A percentile compares a stretch with the other conserved stretches of the same genome.
These are phyloP conservation scores for Rosa multiflora DNA, from an alignment of 306 rosid species.

Conservation along the genomic window DNA sequence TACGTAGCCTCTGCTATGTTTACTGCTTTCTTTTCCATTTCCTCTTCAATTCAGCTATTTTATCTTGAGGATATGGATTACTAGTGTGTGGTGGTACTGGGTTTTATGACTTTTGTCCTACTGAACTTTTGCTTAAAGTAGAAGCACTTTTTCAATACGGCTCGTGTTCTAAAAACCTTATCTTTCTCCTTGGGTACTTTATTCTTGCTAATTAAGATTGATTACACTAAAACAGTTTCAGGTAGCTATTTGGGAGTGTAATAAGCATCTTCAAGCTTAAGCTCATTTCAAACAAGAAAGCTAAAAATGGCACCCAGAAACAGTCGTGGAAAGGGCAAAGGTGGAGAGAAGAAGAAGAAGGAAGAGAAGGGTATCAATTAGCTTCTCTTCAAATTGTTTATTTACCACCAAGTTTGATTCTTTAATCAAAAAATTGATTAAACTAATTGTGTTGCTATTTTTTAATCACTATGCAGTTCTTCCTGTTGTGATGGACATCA, in stretches of 20 bases:
- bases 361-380: conserved; percentile 65
- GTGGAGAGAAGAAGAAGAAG: conserved; percentile 87
- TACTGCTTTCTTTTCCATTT: background rate
- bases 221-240: background rate
- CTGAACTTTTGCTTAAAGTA: background rate
- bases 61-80: background rate
- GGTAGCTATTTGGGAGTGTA: background rate
- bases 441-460: background rate
- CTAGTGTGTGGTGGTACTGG: conserved; percentile 3
- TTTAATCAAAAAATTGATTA: background rate
- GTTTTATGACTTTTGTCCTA: background rate
- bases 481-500: conserved; percentile 80
- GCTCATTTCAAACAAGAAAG: conserved; percentile 16
- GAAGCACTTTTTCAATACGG: background rate
- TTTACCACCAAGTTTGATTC: background rate
- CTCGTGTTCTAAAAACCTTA: background rate
- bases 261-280: conserved; percentile 22
- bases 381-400: background rate
- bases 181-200: background rate
- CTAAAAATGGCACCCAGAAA: conserved; percentile 84
- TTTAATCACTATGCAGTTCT: conserved; percentile 61
- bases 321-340: conserved; percentile 82
- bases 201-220: background rate
- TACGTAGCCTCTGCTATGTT: background rate
- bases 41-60: background rate